phyloP scores from a whole-genome alignment of 2,329 filamentous ascomycete species.

The Zymoseptoria pseudotritici region DNA sequence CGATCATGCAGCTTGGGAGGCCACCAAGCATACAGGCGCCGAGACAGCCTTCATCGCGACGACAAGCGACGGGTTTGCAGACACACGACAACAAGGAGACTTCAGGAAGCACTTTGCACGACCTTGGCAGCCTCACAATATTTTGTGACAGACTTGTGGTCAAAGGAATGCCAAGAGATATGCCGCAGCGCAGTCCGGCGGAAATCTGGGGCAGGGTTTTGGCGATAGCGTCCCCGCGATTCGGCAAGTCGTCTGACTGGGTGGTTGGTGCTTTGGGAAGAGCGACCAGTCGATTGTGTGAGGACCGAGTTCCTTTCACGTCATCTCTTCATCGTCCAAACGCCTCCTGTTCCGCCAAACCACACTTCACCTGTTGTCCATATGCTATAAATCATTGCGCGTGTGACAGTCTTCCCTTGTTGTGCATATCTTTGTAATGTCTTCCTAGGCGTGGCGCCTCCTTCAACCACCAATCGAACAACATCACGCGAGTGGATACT shows the following conservation, averaged over 20 bases:
- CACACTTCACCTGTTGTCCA: not conserved
- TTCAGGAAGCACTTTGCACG: not conserved
- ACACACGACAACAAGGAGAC: not conserved
- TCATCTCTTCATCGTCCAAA: not conserved
- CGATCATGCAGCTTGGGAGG: not conserved
- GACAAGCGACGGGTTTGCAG: not conserved
- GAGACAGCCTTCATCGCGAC: not conserved
- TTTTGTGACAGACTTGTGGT: not conserved
- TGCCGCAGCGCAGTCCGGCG: not conserved
- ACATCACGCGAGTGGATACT: slow-evolving; percentile 18
- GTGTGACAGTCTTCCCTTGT: slow-evolving; percentile 4
- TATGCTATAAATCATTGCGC: slow-evolving; percentile 1
- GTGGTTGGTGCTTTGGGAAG: not conserved
- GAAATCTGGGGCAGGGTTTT: not conserved
- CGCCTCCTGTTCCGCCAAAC: not conserved
- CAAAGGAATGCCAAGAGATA: not conserved
- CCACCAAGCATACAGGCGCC: not conserved
- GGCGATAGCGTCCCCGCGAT: not conserved
- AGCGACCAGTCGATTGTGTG: not conserved
- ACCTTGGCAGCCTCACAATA: not conserved
- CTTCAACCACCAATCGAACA: slow-evolving; percentile 4
- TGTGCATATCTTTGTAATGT: slow-evolving; percentile 13
- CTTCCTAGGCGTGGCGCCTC: slow-evolving; percentile 4
- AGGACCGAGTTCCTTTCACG: not conserved
- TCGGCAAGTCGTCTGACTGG: not conserved